Evolutionary conservation across 139 green algal species (phyloP).

Genomic region (Chlorokybus atmophyticus): DNA sequence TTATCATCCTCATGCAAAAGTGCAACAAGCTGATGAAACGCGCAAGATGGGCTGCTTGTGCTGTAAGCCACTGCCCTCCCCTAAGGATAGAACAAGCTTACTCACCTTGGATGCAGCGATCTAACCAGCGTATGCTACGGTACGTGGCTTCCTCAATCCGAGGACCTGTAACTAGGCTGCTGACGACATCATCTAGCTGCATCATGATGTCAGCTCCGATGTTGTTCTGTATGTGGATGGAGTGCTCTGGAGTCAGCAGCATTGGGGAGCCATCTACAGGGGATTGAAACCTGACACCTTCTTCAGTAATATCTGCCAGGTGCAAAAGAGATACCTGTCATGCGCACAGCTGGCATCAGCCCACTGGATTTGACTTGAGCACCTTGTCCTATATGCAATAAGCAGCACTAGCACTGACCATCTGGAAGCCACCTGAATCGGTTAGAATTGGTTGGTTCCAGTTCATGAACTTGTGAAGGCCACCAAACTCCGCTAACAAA

Average conservation of each 20-base stretch:
- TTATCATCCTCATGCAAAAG: no score
- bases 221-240: slow-evolving; percentile 61
- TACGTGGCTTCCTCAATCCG: slow-evolving; percentile 86
- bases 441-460: slow-evolving; percentile 68
- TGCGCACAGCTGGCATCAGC: no score
- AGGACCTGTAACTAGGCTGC: slow-evolving; percentile 28
- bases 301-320: slow-evolving; percentile 73
- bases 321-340: slow-evolving; percentile 63
- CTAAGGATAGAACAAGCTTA: no score
- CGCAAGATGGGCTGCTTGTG: no score
- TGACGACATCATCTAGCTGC: slow-evolving; percentile 86
- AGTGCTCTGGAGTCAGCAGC: slow-evolving; percentile 89
- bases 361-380: slow-evolving; percentile 2
- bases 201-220: slow-evolving; percentile 88
- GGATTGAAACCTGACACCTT: slow-evolving; percentile 59
- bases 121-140: slow-evolving; percentile 82
- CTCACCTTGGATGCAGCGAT: slow-evolving; percentile 70
- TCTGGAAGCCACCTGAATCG: slow-evolving; percentile 63
- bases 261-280: slow-evolving; percentile 66
- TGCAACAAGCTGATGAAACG: no score
- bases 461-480: slow-evolving; percentile 80
- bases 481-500: slow-evolving; percentile 43
- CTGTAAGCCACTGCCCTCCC: no score
- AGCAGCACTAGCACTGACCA: slow-evolving; percentile 32
- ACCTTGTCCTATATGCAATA: neutral